Conservation (phyloP, 139 green algal genomes). For the Chlamydomonas sp. region DNA sequence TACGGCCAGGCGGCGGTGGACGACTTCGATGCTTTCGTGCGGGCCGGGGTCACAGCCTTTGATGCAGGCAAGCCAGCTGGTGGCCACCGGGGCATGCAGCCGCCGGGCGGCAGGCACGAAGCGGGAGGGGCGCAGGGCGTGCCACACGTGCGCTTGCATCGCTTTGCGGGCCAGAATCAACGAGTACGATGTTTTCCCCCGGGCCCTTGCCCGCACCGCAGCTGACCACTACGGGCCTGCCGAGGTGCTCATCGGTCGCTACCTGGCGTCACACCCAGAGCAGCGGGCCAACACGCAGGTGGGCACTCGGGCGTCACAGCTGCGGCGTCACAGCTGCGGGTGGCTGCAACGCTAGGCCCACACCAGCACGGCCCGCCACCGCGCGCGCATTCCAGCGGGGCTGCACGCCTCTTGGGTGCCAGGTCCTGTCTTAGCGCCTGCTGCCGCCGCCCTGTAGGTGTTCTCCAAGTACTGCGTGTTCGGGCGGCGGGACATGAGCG, state of each 20-base stretch:
- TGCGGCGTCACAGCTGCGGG: background rate
- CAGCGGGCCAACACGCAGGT: constrained; percentile 49
- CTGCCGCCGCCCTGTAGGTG: constrained; percentile 55
- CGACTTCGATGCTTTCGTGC: constrained; percentile 66
- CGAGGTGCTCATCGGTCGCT: constrained; percentile 82
- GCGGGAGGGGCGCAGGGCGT: background rate
- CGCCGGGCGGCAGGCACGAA: background rate
- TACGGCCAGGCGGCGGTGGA: constrained; percentile 71
- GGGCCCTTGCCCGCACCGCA: background rate
- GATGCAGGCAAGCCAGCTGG: constrained; percentile 53
- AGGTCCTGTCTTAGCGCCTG: too few relatives aligned
- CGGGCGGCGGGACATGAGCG: constrained; percentile 50
- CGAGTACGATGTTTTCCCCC: constrained; percentile 52
- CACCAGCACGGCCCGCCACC: too few relatives aligned
- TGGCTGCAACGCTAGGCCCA: too few relatives aligned
- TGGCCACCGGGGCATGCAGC: constrained; percentile 61
- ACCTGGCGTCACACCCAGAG: constrained; percentile 50
- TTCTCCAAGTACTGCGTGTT: constrained; percentile 91
- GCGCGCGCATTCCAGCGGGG: too few relatives aligned
- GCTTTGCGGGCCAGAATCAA: constrained; percentile 51
- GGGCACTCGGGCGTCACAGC: background rate
- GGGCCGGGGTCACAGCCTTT: constrained; percentile 68
- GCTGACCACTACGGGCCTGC: constrained; percentile 87
- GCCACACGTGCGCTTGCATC: background rate
- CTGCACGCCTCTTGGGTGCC: too few relatives aligned